A percentile compares a stretch with the other conserved stretches of the same genome.
phyloP scores from a whole-genome alignment of 768 basidiomycete species.

The Bullera alba region DNA sequence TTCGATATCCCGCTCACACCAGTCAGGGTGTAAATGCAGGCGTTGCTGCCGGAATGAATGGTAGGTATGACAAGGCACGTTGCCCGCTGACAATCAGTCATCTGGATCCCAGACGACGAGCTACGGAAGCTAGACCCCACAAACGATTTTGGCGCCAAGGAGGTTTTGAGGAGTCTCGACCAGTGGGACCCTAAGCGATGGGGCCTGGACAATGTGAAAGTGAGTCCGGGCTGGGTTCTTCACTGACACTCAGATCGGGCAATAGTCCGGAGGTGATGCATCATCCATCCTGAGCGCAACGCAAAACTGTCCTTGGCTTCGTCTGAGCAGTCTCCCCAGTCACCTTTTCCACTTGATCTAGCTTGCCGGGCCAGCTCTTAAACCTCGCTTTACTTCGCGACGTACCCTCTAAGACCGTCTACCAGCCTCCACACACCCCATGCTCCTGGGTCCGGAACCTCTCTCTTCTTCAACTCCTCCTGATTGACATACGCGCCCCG shows the following conservation, averaged over 20 bases:
- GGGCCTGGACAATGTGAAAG: constrained; percentile 25
- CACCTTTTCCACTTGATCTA: too few relatives aligned
- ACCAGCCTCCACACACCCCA: constrained; percentile 61
- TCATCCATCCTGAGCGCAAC: too few relatives aligned
- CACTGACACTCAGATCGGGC: too few relatives aligned
- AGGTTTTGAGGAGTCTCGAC: constrained; percentile 29
- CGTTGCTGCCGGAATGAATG: constrained; percentile 44
- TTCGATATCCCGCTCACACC: background rate
- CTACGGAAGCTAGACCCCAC: constrained; percentile 34
- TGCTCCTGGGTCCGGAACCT: constrained; percentile 81
- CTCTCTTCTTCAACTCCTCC: constrained; percentile 52
- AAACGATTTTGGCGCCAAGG: constrained; percentile 33
- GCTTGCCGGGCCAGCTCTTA: too few relatives aligned
- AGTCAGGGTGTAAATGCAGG: constrained; percentile 40
- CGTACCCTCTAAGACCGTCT: constrained; percentile 32
- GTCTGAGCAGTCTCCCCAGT: too few relatives aligned
- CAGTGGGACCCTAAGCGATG: constrained; percentile 36
- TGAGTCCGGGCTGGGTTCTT: constrained; percentile 4
- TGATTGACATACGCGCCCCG: constrained; percentile 70
- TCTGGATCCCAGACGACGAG: constrained; percentile 42
- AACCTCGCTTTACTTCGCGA: constrained; percentile 3
- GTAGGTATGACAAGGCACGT: constrained; percentile 12
- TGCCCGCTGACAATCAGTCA: constrained; percentile 15
- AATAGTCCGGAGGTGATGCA: too few relatives aligned
- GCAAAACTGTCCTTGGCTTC: too few relatives aligned